Evolutionary conservation across 768 basidiomycete genomes (phyloP), one percentile per base, ranked within the genome.

Genomic region (Suillus luteus): DNA sequence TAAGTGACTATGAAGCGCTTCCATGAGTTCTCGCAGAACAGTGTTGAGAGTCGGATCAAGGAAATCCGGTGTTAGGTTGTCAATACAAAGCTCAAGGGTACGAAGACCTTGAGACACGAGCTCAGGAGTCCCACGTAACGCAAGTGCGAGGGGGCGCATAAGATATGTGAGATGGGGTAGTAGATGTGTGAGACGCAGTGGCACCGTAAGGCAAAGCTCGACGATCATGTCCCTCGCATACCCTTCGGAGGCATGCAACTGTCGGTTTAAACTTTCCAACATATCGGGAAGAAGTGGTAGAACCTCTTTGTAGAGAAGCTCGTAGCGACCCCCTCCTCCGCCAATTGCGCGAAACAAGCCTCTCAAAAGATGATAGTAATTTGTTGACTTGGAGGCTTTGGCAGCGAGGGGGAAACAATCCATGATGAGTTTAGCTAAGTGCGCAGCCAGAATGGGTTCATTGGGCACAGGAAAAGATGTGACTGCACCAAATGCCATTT

Each of bases 51-150:
- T 96, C 3, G 97, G 97, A 70, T 99, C 96, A 35, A 99, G 84
- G 80, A 99, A 99, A 76, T 99, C 97, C 2, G 95, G 94, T 0
- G 95, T 97, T 33, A 99, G 84, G 73, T 99, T 99, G 79, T 99
- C 97, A 71, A 99, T 96, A 78, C 96, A 99, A n/a, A 99, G 83
- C 75, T 99, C 97, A 64, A 99, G 85, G 0, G 97, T 99, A 7
- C 97, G 86, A 31, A 99, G 80, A 52, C 97, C 97, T 79, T 99
- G 97, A 27, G 94, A 90, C 61, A 98, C 91, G 54, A 97, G 86
- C 61, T 99, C 97, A 7, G 89, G 85, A 44, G 85, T 87, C 43
- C 95, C 95, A 59, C 90, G 86, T 59, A 99, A 79, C 9, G 97
- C 95, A 58, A 96, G 82, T 2, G 96, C 95, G 35, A 99, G 83